A percentile compares a stretch with the other conserved stretches of the same genome.
Evolutionary conservation across 768 basidiomycete genomes (phyloP).

Genomic region (Thelephora ganbajun): DNA sequence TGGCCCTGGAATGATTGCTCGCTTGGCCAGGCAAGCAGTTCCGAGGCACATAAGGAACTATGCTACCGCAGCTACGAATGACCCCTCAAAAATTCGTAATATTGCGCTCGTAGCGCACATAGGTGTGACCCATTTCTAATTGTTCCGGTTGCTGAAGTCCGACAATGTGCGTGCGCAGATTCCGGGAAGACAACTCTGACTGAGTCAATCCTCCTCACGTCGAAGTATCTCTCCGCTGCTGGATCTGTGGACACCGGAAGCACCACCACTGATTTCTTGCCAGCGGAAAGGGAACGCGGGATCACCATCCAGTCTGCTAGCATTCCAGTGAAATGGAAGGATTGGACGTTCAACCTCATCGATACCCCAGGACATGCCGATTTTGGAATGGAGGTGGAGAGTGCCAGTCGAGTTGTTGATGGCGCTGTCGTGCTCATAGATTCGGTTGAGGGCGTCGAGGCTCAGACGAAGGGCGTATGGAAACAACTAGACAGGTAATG

Average conservation of each 20-base stretch:
- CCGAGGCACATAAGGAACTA: background rate
- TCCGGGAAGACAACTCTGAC: constrained; percentile 86
- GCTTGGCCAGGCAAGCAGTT: background rate
- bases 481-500: constrained; percentile 68
- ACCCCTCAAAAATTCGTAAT: constrained; percentile 41
- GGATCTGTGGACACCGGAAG: constrained; percentile 86
- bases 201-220: constrained; percentile 71
- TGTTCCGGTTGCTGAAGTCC: constrained; percentile 3
- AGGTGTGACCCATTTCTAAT: constrained; percentile 28
- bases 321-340: constrained; percentile 76
- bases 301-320: constrained; percentile 90
- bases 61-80: constrained; percentile 15
- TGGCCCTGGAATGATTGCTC: background rate
- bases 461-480: constrained; percentile 87
- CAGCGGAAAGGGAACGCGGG: constrained; percentile 79
- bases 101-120: constrained; percentile 87
- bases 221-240: constrained; percentile 54
- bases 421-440: constrained; percentile 83
- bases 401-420: constrained; percentile 81
- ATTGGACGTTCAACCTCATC: constrained; percentile 77
- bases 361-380: constrained; percentile 91
- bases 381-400: constrained; percentile 95
- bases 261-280: constrained; percentile 82
- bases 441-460: constrained; percentile 84
- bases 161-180: constrained; percentile 28